phyloP scores from a whole-genome alignment of 2,329 filamentous ascomycete species.

The Alternaria atra region DNA sequence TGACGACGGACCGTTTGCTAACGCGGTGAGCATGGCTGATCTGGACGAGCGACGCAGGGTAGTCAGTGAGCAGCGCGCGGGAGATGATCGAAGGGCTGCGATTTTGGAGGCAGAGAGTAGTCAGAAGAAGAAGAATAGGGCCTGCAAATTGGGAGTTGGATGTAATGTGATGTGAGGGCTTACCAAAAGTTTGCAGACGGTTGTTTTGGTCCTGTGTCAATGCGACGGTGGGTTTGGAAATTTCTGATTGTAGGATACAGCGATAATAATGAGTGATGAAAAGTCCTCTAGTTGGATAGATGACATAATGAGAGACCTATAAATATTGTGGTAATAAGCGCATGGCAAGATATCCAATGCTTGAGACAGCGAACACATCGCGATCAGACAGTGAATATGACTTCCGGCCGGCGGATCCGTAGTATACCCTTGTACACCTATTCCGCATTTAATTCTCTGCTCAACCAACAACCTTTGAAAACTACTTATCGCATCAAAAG shows the following conservation, averaged over 20 bases:
- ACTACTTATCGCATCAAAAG: neutral
- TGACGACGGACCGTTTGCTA: slow-evolving; percentile 37
- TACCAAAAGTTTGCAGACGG: neutral
- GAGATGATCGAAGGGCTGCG: neutral
- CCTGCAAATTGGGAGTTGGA: slow-evolving; percentile 4
- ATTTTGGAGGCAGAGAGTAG: neutral
- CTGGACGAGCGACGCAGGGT: slow-evolving; percentile 25
- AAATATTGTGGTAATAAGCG: neutral
- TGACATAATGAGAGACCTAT: neutral
- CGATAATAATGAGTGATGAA: neutral
- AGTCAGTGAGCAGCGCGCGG: slow-evolving; percentile 17
- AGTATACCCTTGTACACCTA: neutral
- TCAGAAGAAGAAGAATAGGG: neutral
- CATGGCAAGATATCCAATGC: neutral
- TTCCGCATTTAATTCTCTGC: neutral
- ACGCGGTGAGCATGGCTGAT: slow-evolving; percentile 25
- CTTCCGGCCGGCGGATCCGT: neutral
- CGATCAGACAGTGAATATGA: neutral
- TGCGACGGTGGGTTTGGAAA: neutral
- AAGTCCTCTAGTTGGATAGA: neutral
- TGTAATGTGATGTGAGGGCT: slow-evolving; percentile 32
- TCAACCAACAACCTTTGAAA: neutral
- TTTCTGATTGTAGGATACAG: neutral
- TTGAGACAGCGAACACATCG: neutral
- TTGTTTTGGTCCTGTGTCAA: neutral